phyloP scores from a whole-genome alignment of 2,329 filamentous ascomycete species.

The Magnaporthales sp. region DNA sequence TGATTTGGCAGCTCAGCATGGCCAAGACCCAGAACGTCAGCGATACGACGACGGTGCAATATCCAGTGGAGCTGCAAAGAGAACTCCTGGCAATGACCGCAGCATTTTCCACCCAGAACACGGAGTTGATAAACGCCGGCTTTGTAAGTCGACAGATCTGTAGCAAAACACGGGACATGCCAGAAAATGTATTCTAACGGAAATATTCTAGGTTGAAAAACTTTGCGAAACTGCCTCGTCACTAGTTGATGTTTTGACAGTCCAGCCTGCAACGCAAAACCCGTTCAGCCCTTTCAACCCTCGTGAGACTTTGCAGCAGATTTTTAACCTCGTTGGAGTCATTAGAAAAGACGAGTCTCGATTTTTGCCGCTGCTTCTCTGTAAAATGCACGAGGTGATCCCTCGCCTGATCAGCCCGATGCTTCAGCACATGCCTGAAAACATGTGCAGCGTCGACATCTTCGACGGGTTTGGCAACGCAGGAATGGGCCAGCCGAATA shows the following conservation, averaged over 20 bases:
- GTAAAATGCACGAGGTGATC: constrained; percentile 66
- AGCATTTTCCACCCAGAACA: constrained; percentile 61
- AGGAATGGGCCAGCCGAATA: constrained; percentile 46
- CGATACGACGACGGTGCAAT: constrained; percentile 48
- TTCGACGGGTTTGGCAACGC: constrained; percentile 59
- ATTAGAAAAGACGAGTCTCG: constrained; percentile 69
- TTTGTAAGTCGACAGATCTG: constrained; percentile 45
- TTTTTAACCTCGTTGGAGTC: constrained; percentile 58
- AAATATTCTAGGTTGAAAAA: constrained; percentile 56
- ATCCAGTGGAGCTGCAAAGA: constrained; percentile 52
- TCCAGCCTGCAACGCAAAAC: constrained; percentile 50
- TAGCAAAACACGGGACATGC: not conserved
- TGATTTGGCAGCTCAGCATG: constrained; percentile 53
- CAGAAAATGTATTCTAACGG: not conserved
- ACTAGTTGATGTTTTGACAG: constrained; percentile 63
- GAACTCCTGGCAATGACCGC: constrained; percentile 61
- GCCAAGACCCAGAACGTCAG: constrained; percentile 29
- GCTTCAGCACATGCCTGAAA: constrained; percentile 51
- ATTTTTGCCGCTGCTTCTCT: constrained; percentile 68
- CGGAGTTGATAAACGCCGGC: constrained; percentile 67
- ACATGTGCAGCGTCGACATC: constrained; percentile 44
- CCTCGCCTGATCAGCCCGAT: constrained; percentile 53
- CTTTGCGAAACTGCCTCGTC: constrained; percentile 68
- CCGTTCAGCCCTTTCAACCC: constrained; percentile 55
- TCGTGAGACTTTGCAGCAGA: constrained; percentile 63